Evolutionary conservation across 2,329 filamentous ascomycete genomes (phyloP), one percentile per base, ranked within the genome.

Genomic region (Neodidymelliopsis sp.): DNA sequence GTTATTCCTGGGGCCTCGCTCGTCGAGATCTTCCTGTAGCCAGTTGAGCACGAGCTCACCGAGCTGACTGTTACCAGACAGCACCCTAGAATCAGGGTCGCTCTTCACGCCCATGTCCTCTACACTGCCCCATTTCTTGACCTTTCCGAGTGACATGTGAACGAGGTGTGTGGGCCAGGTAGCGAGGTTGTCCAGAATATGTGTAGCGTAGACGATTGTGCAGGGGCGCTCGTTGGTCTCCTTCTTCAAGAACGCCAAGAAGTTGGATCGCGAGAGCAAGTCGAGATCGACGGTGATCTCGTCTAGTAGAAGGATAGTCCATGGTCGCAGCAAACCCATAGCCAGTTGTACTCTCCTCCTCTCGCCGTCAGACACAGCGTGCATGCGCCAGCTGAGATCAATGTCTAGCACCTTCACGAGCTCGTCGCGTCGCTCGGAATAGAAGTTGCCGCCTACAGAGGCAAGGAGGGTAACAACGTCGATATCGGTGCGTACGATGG

Each of bases 221-320:
- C 92, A 97, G 28, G 85, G 81, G 42, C 93, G 81, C 6, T 70
- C 78, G 75, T 93, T 88, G 0, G 93, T 97, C 83, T 99, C 94
- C 51, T 80, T 79, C 75, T 91, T 91, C 66, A 99, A 75, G 79
- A 93, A 99, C 31, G 76, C 80, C 23, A 99, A 80, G 72, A 99
- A 99, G 69, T 92, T 87, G 63, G 86, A 86, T 12, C 94, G 84
- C 45, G 85, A 89, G 52, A 97, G 81, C 49, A 99, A 82, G 73
- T 99, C 94, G 53, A 99, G 79, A 72, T 99, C 94, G 7, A 99
- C 94, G 1, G 94, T 99, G 72, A 97, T 96, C 73, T 97, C 93
- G 70, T 99, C 94, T 29, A 99, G 82, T 42, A 99, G 79, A 20
- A 99, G 78, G 3, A 99, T 88, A 9, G 85, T 86, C 94, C 94